Evolutionary conservation across 148 eudicot genomes (phyloP), one percentile per base, ranked within the genome.

Genomic region (Spergularia marina): DNA sequence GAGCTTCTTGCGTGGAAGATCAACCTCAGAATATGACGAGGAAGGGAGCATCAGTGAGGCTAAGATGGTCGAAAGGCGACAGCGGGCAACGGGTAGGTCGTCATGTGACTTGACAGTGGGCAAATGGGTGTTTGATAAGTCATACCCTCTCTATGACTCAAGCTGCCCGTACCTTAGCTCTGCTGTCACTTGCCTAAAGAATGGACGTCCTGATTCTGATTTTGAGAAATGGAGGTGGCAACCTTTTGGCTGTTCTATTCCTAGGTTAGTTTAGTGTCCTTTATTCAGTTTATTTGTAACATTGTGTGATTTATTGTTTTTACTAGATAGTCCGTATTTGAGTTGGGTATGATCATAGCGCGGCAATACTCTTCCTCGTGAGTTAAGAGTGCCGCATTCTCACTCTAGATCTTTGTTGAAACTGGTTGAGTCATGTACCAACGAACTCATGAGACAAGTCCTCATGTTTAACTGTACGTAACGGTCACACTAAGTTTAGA

Each of bases 151-250:
- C 7, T 92, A 92, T 76, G 91, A 90, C 16, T 68, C 91, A 9
- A 84, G 75, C 65, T 92, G 97, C 74, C 91, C 97, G 2, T 92
- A 92, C 79, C 85, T 92, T 40, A 92, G 86, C 56, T 70, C 81
- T 62, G 87, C 90, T 10, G 89, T 92, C 0, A 81, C 86, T 60
- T 92, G 97, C 75, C 79, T 71, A 49, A 85, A 86, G 74, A 92
- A 92, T 83, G 97, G 97, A 18, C 80, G 97, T 53, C 96, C 95
- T 4, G 97, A 92, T 83, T 89, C 90, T 49, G 91, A 86, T 68
- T 92, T 87, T 71, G 85, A 89, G 65, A 87, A 89, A 49, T 90
- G 90, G 95, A 89, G 86, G 77, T 92, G 97, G 97, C 87, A 89
- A 82, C 97, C 97, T 23, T 78, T 68, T 75, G 74, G 70, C 3